phyloP scores from a whole-genome alignment of 1,139 yeast species.

The Diutina pseudorugosa region DNA sequence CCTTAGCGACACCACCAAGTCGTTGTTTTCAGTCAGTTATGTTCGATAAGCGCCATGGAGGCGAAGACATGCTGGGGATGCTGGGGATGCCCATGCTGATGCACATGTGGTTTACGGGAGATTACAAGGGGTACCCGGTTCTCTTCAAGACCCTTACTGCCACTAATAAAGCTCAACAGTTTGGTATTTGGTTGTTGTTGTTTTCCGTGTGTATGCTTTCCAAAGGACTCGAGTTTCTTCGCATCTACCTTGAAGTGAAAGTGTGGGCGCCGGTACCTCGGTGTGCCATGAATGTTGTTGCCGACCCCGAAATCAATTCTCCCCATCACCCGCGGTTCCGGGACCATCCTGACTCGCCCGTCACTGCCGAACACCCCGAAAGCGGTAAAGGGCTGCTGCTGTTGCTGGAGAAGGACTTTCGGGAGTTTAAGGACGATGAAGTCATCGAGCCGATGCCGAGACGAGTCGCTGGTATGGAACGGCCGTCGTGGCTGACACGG shows the following conservation, averaged over 20 bases:
- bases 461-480: neutral
- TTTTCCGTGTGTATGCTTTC: constrained; percentile 45
- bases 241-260: constrained; percentile 52
- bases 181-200: constrained; percentile 56
- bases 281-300: neutral
- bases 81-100: constrained; percentile 14
- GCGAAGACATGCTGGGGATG: neutral
- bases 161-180: constrained; percentile 43
- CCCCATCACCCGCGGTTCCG: neutral
- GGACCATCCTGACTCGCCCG: neutral
- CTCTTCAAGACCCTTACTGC: constrained; percentile 45
- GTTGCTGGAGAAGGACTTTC: neutral
- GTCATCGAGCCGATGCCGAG: neutral
- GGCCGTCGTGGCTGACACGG: neutral
- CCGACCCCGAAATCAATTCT: neutral
- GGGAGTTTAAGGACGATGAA: neutral
- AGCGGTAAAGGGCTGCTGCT: neutral
- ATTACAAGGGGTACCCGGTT: constrained; percentile 45
- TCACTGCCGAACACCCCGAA: neutral
- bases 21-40: neutral
- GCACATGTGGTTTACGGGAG: constrained; percentile 46
- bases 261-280: constrained; percentile 35
- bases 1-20: too few species aligned
- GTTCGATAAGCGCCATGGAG: neutral
- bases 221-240: constrained; percentile 45